Percentiles rank a stretch among this genome's conserved stretches.
These are phyloP conservation scores for Peronospora destructor DNA, from an alignment of 352 stramenopile species.

Conservation along the genomic window DNA sequence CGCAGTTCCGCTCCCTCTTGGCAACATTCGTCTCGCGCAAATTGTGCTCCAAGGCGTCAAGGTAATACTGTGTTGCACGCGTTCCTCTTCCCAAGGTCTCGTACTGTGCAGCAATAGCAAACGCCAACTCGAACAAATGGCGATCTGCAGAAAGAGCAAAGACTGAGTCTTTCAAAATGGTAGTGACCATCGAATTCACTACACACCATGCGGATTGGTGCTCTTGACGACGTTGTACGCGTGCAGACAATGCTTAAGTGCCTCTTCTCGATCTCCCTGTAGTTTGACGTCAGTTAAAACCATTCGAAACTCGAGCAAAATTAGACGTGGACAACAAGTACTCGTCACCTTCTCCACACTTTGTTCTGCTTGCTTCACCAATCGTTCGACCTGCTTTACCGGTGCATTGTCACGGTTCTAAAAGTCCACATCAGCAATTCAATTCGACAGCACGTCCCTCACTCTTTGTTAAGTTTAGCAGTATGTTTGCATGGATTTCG, in stretches of 20 bases:
- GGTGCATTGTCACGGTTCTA: slow-evolving; percentile 61
- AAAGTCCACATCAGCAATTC: not conserved
- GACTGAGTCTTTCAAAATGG: not conserved
- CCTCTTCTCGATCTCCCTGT: slow-evolving; percentile 40
- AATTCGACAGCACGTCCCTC: not conserved
- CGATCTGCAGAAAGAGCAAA: slow-evolving; percentile 34
- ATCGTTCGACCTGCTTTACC: slow-evolving; percentile 40
- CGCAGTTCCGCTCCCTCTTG: slow-evolving; percentile 34
- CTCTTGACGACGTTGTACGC: slow-evolving; percentile 57
- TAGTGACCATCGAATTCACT: not conserved
- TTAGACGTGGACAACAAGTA: not conserved
- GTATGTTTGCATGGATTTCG: not conserved
- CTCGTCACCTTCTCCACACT: slow-evolving; percentile 40
- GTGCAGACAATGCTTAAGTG: slow-evolving; percentile 60
- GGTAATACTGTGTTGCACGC: slow-evolving; percentile 57
- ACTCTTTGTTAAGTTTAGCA: not conserved
- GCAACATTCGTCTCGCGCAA: slow-evolving; percentile 24
- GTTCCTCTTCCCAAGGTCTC: slow-evolving; percentile 39
- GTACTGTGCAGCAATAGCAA: slow-evolving; percentile 70
- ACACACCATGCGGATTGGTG: slow-evolving; percentile 55
- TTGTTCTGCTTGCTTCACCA: slow-evolving; percentile 44
- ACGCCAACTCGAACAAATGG: slow-evolving; percentile 72
- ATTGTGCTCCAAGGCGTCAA: slow-evolving; percentile 50
- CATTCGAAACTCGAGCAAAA: not conserved
- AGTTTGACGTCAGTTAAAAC: slow-evolving; percentile 1